Base-by-base conservation (phyloP, 257 asterid species). In the Fraxinus excelsior region DNA sequence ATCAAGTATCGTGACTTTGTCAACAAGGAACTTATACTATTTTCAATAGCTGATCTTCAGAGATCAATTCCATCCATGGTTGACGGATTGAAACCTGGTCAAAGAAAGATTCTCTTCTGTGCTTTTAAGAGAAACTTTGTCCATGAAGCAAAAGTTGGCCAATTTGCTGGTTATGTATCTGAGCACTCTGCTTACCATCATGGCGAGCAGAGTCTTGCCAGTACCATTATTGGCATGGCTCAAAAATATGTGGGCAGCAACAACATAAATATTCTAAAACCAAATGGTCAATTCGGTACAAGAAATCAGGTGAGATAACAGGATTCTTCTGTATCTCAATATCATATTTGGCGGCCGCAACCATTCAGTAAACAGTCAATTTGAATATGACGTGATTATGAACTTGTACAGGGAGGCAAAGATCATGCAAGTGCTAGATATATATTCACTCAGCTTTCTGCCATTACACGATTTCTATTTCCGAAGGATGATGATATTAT, bases 151-250 rank as follows among this genome's bases (percentile, higher is more conserved):
- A 96, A 96, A 86, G 93, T 96, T 76, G 92, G 97, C 23, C 99
- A 93, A 75, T 96, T 96, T 84, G 88, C 97, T 51, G 99, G 98
- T 82, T 96, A 91, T 83, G 98, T 96, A 67, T 96, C 99, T 19
- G 99, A 96, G 80, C 99, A 93, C 82, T 91, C 99, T 23, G 99
- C 99, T 42, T 96, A 96, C 80, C 99, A 96, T 85, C 99, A 96
- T 73, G 99, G 99, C 70, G 99, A 96, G 85, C 92, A 87, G 81
- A 96, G 99, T 82, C 97, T 93, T 81, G 96, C 93, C 72, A 72
- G 97, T 78, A 91, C 99, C 77, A 95, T 95, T 9, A 90, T 93
- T 82, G 99, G 97, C 71, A 92, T 96, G 99, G 99, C 99, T 81
- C 99, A 96, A 81, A 85, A 90, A 82, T 96, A 80, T 65, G 90